Evolutionary conservation across 2,329 filamentous ascomycete species (phyloP).

Genomic region (Pseudogymnoascus sp.): DNA sequence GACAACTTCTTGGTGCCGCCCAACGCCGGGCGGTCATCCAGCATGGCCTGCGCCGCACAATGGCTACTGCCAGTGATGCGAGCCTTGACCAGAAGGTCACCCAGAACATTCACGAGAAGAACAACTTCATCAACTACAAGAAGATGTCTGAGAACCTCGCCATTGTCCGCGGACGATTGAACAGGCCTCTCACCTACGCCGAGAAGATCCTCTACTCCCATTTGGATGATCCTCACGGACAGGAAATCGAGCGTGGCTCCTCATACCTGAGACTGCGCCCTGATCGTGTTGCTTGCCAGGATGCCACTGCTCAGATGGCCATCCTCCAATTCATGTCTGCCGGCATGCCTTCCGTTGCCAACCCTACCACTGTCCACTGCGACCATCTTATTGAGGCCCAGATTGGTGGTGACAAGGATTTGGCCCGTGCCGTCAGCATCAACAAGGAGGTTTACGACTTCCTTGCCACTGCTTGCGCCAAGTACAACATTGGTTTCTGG

Average conservation of each 20-base stretch:
- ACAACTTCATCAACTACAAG: slow-evolving; percentile 98
- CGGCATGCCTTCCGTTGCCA: slow-evolving; percentile 90
- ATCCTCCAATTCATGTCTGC: slow-evolving; percentile 99
- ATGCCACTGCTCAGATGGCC: slow-evolving; percentile 99
- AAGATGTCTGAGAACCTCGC: slow-evolving; percentile 98
- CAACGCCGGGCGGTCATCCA: slow-evolving; percentile 52
- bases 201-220: slow-evolving; percentile 99
- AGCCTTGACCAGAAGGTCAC: slow-evolving; percentile 91
- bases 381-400: slow-evolving; percentile 99
- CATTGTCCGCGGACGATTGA: slow-evolving; percentile 81
- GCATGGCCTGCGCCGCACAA: slow-evolving; percentile 55
- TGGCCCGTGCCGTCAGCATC: slow-evolving; percentile 80
- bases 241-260: slow-evolving; percentile 91
- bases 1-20: slow-evolving; percentile 60
- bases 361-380: slow-evolving; percentile 93
- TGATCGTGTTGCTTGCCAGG: slow-evolving; percentile 97
- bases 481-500: slow-evolving; percentile 99
- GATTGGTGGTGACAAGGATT: slow-evolving; percentile 85
- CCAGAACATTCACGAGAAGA: slow-evolving; percentile 95
- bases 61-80: slow-evolving; percentile 81
- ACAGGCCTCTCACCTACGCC: slow-evolving; percentile 86
- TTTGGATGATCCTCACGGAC: slow-evolving; percentile 89
- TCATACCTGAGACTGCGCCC: slow-evolving; percentile 96
- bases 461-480: slow-evolving; percentile 84
- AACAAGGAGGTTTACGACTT: slow-evolving; percentile 99